Evolutionary conservation across 2,329 filamentous ascomycete genomes (phyloP).

Genomic region (Cladorrhinum sp.): DNA sequence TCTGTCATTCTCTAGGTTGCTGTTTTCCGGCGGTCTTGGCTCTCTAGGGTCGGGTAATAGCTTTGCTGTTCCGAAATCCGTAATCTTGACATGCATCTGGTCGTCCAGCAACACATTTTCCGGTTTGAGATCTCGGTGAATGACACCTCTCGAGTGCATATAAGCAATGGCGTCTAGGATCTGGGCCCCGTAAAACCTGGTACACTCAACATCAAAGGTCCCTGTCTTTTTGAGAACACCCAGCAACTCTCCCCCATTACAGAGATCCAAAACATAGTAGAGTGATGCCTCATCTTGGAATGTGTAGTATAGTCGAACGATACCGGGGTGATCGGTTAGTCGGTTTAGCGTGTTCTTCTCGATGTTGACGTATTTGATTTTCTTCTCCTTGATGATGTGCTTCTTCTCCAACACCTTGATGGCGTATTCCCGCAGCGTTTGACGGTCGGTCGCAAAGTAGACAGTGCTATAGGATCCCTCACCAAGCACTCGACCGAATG

Average conservation of each 20-base stretch:
- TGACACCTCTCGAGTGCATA: conserved; percentile 95
- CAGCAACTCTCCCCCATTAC: conserved; percentile 85
- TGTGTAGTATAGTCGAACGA: conserved; percentile 95
- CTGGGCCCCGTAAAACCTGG: conserved; percentile 89
- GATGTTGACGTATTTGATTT: conserved; percentile 99
- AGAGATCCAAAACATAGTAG: conserved; percentile 95
- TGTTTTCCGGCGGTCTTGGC: conserved; percentile 42
- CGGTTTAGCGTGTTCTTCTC: conserved; percentile 98
- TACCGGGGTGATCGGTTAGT: conserved; percentile 91
- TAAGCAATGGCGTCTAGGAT: conserved; percentile 96
- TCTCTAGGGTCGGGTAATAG: conserved; percentile 64
- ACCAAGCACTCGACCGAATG: conserved; percentile 84
- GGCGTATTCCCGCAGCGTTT: conserved; percentile 92
- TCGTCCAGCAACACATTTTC: conserved; percentile 95
- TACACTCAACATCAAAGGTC: conserved; percentile 93
- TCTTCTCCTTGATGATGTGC: conserved; percentile 99
- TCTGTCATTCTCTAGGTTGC: conserved; percentile 54
- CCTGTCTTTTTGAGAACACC: conserved; percentile 91
- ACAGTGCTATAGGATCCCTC: conserved; percentile 99
- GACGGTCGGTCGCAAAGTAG: conserved; percentile 84
- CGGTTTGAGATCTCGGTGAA: conserved; percentile 93
- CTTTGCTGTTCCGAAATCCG: conserved; percentile 98
- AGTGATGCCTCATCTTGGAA: conserved; percentile 96
- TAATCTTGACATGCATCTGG: conserved; percentile 97
- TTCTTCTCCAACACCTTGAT: conserved; percentile 98